Conservation (phyloP, 163 green algal species). For the Scenedesmus sp. region DNA sequence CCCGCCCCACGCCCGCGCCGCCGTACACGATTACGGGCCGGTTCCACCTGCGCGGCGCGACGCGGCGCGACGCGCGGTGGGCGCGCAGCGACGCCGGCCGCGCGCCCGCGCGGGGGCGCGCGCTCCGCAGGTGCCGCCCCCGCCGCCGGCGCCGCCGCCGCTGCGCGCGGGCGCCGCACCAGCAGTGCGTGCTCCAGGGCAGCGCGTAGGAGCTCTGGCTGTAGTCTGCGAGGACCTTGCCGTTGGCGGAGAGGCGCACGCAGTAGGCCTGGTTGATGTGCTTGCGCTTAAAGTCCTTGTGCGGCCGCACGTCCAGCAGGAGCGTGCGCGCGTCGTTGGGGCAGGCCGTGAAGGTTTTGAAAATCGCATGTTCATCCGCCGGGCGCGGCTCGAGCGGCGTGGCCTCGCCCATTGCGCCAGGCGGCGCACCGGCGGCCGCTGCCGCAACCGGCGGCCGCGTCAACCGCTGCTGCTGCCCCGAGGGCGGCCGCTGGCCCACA, state of each 20-base stretch:
- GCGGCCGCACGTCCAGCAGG: conserved; percentile 57
- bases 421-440: background rate
- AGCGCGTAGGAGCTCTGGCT: conserved; percentile 52
- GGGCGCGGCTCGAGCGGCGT: conserved; percentile 43
- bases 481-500: no score
- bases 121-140: background rate
- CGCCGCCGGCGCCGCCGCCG: background rate
- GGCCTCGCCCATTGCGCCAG: background rate
- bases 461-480: no score
- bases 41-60: conserved; percentile 63
- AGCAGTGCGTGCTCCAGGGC: conserved; percentile 58
- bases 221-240: conserved; percentile 61
- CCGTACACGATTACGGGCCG: conserved; percentile 79
- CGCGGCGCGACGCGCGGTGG: background rate
- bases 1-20: conserved; percentile 62
- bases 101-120: no score
- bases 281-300: conserved; percentile 64
- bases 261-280: conserved; percentile 60
- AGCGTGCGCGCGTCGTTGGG: conserved; percentile 47
- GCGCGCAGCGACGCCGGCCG: background rate
- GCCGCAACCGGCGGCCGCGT: no score
- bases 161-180: conserved; percentile 45
- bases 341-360: conserved; percentile 53
- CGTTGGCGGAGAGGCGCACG: conserved; percentile 54
- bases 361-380: conserved; percentile 48